phyloP scores from a whole-genome alignment of 2,329 filamentous ascomycete species.

The Truncatella angustata region DNA sequence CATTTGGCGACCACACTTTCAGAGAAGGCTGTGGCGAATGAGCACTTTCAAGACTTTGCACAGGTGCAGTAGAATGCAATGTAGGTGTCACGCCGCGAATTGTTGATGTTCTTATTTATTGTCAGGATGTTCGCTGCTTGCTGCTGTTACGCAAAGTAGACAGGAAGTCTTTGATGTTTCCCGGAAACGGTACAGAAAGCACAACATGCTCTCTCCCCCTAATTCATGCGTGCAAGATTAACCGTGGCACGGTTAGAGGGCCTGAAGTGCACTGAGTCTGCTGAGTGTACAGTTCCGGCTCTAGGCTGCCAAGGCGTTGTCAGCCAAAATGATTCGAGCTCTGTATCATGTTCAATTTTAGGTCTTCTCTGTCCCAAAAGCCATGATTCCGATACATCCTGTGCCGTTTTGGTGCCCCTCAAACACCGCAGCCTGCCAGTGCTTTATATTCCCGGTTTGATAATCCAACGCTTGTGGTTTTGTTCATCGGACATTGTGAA shows the following conservation, averaged over 20 bases:
- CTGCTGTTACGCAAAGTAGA: too few relatives aligned
- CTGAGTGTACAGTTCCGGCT: background rate
- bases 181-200: too few relatives aligned
- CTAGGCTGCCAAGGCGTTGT: background rate
- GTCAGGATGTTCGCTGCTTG: too few relatives aligned
- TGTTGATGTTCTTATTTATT: too few relatives aligned
- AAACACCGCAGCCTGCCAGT: background rate
- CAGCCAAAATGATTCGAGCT: conserved; percentile 6
- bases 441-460: background rate
- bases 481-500: too few relatives aligned
- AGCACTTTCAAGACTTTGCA: too few relatives aligned
- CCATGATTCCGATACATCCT: background rate
- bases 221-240: too few relatives aligned
- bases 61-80: too few relatives aligned
- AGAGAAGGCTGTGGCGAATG: conserved; percentile 12
- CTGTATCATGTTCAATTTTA: conserved; percentile 14
- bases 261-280: background rate
- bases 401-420: background rate
- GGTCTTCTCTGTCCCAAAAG: background rate
- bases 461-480: background rate
- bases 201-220: too few relatives aligned
- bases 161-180: too few relatives aligned
- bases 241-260: too few relatives aligned
- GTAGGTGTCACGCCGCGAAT: too few relatives aligned
- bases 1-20: conserved; percentile 6